Evolutionary conservation across 768 basidiomycete genomes (phyloP).

Genomic region (Mycena haematopus): DNA sequence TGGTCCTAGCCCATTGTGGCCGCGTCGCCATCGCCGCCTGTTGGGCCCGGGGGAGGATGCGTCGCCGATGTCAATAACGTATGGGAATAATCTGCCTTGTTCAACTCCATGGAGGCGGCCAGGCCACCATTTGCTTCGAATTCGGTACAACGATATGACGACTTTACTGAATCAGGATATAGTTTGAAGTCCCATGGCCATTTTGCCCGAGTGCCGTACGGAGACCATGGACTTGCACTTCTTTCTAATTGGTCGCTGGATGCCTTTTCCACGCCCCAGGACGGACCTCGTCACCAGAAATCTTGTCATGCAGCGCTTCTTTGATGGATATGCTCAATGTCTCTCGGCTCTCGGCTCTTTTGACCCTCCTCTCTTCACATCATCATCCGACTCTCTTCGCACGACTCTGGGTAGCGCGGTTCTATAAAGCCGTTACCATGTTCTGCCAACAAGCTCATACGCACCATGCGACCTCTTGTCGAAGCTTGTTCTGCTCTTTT

Average conservation of each 20-base stretch:
- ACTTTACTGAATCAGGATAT: too few species aligned
- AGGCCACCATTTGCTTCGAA: too few species aligned
- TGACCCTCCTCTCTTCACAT: neutral
- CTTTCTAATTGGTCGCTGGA: neutral
- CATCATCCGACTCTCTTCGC: neutral
- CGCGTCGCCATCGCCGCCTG: too few species aligned
- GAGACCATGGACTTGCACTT: neutral
- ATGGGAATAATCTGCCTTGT: too few species aligned
- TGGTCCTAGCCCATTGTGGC: too few species aligned
- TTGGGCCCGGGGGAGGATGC: too few species aligned
- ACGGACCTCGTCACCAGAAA: slow-evolving; percentile 6
- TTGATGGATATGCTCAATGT: neutral
- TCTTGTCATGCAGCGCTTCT: neutral
- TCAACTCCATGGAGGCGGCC: too few species aligned
- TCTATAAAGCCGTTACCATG: neutral
- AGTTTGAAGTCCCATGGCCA: too few species aligned
- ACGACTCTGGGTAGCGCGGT: neutral
- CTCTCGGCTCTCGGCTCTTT: neutral
- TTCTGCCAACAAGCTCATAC: neutral
- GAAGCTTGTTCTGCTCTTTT: neutral
- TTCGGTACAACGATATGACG: too few species aligned
- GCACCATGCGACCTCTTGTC: neutral
- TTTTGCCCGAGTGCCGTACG: too few species aligned
- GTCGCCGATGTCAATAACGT: too few species aligned
- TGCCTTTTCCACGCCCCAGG: neutral